A percentile compares a stretch with the other conserved stretches of the same genome.
phyloP scores from a whole-genome alignment of 345 rosid species.

The Turnera subulata region DNA sequence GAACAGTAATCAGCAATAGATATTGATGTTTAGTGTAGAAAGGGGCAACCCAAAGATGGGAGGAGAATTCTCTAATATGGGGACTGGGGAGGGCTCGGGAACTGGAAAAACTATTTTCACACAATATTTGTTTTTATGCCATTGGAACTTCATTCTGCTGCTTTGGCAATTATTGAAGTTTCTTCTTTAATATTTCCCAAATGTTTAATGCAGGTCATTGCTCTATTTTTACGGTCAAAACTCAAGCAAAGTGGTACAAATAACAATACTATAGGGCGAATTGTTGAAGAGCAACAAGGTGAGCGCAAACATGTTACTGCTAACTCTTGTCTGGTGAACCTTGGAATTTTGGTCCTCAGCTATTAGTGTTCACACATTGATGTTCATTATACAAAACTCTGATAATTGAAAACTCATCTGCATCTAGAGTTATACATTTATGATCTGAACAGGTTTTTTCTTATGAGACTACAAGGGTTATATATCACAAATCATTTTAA shows the following conservation, averaged over 20 bases:
- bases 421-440: too few relatives aligned
- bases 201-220: conserved; percentile 69
- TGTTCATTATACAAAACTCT: too few relatives aligned
- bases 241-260: conserved; percentile 35
- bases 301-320: background rate
- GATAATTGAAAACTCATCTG: too few relatives aligned
- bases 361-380: too few relatives aligned
- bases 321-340: background rate
- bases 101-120: background rate
- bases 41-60: too few relatives aligned
- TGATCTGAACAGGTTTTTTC: too few relatives aligned
- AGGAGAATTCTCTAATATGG: too few relatives aligned
- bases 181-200: background rate
- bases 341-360: background rate
- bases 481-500: too few relatives aligned
- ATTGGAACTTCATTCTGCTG: too few relatives aligned
- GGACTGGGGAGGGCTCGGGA: background rate
- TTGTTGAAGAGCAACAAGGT: conserved; percentile 36
- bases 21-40: too few relatives aligned
- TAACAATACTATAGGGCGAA: conserved; percentile 17
- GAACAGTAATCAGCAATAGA: too few relatives aligned
- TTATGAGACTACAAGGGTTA: too few relatives aligned
- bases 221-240: conserved; percentile 70
- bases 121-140: background rate
- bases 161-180: background rate